Base-by-base conservation (phyloP, 1,284 basidiomycete species). In the Ustilago nuda region DNA sequence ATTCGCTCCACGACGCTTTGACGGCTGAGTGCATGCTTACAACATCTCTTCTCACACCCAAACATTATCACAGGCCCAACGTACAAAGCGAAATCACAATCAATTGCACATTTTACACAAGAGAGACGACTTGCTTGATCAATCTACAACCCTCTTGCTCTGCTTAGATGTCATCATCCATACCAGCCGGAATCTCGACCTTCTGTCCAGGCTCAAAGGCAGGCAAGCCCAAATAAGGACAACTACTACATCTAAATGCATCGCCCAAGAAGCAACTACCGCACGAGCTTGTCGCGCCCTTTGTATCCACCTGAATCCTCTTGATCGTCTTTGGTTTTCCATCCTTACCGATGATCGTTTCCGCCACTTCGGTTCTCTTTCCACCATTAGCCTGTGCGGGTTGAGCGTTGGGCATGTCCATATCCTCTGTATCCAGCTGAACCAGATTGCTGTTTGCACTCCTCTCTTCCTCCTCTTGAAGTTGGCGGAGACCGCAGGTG, bases 181-280 rank as follows among this genome's bases (percentile, higher is more conserved):
- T 85, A 4, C 70, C 69, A 2, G 60, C 62, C 3, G 84, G 83
- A 43, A 90, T 86, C 82, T 95, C 92, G 48, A 98, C 94, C 88
- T 97, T 95, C 88, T 98, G 94, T 61, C 97, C 97, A 0, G 97
- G 96, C 87, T 97, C 94, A 88, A 99, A 99, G 4, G 96, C 94
- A 56, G 97, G 97, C 52, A 99, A 89, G 77, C 96, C 96, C 55
- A 95, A 89, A 87, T 98, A 99, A 33, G 96, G 97, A 86, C 96
- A 99, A 67, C 93, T 91, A 19, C 91, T 92, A 87, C 96, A 99
- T 79, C 96, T 89, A 88, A 99, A 99, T 1, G 96, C 97, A 87
- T 99, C 96, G 11, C 96, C 97, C 57, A 99, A 88, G 89, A 94
- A 98, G 88, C 96, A 99, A 87, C 90, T 97, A n/a, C 95, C 95